phyloP scores from a whole-genome alignment of 768 basidiomycete species.

The Nidula microcarpa region DNA sequence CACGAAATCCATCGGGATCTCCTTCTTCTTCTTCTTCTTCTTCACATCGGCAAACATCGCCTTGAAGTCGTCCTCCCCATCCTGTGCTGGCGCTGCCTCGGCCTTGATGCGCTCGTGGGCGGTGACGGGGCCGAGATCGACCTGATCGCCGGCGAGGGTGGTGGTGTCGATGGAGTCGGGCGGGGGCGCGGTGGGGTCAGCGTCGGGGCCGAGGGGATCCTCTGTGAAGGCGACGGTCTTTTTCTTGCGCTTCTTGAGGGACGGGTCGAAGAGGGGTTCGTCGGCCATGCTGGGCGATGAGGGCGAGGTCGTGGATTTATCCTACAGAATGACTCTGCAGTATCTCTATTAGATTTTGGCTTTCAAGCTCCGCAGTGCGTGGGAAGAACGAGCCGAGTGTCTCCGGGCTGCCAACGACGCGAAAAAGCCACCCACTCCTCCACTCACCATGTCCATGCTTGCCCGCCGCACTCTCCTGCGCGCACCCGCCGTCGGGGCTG shows the following conservation, averaged over 20 bases:
- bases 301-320: not conserved
- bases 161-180: conserved; percentile 70
- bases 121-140: conserved; percentile 76
- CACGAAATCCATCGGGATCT: conserved; percentile 80
- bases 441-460: conserved; percentile 31
- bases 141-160: conserved; percentile 65
- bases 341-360: not conserved
- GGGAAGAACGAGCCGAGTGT: conserved; percentile 36
- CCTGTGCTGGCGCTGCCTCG: conserved; percentile 32
- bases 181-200: conserved; percentile 77
- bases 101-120: conserved; percentile 73
- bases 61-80: conserved; percentile 74
- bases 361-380: conserved; percentile 23
- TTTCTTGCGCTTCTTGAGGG: conserved; percentile 86
- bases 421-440: conserved; percentile 13
- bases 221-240: conserved; percentile 83
- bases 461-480: conserved; percentile 44
- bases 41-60: conserved; percentile 86
- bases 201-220: conserved; percentile 78
- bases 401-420: conserved; percentile 37
- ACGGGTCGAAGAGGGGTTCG: conserved; percentile 80
- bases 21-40: conserved; percentile 94
- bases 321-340: not conserved
- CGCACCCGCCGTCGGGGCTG: conserved; percentile 34
- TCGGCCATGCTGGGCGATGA: conserved; percentile 42